phyloP scores from a whole-genome alignment of 2,329 filamentous ascomycete genomes.

The Cladosporium phlei region DNA sequence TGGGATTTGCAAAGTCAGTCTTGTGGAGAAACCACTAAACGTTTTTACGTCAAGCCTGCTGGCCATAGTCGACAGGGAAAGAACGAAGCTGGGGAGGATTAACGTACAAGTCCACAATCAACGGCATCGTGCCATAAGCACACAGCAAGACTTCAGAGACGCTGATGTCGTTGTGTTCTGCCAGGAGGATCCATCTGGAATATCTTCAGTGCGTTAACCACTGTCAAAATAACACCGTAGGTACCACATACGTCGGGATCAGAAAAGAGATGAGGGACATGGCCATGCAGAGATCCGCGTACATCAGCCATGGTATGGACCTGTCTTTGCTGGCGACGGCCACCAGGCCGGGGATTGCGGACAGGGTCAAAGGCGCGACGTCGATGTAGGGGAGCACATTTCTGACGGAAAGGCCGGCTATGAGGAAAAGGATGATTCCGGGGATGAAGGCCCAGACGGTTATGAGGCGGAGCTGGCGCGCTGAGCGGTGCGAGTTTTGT shows the following conservation, averaged over 20 bases:
- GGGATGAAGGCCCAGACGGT: not conserved
- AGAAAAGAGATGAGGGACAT: not conserved
- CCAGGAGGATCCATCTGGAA: not conserved
- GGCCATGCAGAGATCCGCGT: not conserved
- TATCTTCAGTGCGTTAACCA: not conserved
- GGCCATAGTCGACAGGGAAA: no score
- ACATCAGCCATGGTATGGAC: not conserved
- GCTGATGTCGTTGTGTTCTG: not conserved
- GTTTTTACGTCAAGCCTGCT: not conserved
- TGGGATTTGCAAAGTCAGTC: not conserved
- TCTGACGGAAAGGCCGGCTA: not conserved
- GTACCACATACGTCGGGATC: not conserved
- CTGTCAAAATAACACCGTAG: not conserved
- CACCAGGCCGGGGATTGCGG: constrained; percentile 1
- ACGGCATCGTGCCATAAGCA: constrained; percentile 6
- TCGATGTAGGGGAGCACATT: not conserved
- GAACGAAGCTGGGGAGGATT: not conserved
- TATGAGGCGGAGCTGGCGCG: not conserved
- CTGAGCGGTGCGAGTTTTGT: not conserved
- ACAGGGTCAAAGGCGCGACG: constrained; percentile 1
- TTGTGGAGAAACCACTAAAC: not conserved
- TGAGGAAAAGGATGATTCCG: not conserved
- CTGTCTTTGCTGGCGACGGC: not conserved
- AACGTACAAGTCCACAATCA: constrained; percentile 4
- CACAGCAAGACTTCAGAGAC: not conserved